Evolutionary conservation across 2,329 filamentous ascomycete genomes (phyloP).

Genomic region (Blastomyces percursus): DNA sequence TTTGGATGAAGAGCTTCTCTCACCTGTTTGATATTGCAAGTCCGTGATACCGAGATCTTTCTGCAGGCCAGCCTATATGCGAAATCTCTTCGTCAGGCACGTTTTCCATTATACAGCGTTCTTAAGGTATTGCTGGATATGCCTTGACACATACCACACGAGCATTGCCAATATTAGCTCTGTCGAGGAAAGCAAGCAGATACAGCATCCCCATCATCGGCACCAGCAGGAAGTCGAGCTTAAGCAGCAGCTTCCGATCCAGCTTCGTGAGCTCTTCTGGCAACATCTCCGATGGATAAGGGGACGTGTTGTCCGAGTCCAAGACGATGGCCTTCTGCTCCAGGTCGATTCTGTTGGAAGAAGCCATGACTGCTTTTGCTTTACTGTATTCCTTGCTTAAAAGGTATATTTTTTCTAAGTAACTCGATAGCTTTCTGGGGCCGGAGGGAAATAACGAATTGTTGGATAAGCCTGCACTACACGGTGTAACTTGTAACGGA

Average conservation of each 20-base stretch:
- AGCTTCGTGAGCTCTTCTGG: background rate
- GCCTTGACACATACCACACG: constrained; percentile 40
- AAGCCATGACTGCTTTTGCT: background rate
- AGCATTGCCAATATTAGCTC: constrained; percentile 64
- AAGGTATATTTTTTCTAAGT: background rate
- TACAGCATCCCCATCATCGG: constrained; percentile 44
- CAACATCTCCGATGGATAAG: background rate
- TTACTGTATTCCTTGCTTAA: background rate
- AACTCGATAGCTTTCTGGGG: background rate
- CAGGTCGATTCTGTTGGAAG: background rate
- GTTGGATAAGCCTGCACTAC: background rate
- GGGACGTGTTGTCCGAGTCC: background rate
- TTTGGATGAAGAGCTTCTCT: background rate
- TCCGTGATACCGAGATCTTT: constrained; percentile 47
- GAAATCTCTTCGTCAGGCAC: background rate
- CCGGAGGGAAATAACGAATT: background rate
- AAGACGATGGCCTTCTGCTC: background rate
- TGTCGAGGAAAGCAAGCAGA: constrained; percentile 54
- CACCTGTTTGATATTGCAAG: constrained; percentile 48
- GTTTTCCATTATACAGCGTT: background rate
- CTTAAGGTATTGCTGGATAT: background rate
- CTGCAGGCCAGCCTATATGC: constrained; percentile 40
- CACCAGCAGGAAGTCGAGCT: constrained; percentile 29
- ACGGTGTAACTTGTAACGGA: background rate
- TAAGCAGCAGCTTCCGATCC: constrained; percentile 29